A percentile compares a stretch with the other conserved stretches of the same genome.
phyloP scores from a whole-genome alignment of 2,329 filamentous ascomycete genomes.

The Nemania abortiva region DNA sequence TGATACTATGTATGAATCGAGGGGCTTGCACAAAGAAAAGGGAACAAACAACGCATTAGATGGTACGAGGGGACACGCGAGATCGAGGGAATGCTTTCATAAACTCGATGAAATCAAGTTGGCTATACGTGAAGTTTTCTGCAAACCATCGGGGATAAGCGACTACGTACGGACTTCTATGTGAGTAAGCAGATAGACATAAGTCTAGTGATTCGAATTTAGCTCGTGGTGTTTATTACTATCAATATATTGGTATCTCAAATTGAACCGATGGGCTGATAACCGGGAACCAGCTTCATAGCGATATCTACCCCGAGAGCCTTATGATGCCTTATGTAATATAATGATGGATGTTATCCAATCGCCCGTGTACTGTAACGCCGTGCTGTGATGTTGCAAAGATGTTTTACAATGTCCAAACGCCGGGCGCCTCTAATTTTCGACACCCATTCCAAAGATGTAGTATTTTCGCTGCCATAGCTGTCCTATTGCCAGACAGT shows the following conservation, averaged over 20 bases:
- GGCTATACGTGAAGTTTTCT: too few species aligned
- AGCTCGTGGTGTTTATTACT: conserved; percentile 10
- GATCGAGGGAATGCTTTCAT: neutral
- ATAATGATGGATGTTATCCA: conserved; percentile 8
- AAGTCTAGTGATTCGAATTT: neutral
- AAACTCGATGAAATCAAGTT: neutral
- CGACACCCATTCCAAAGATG: neutral
- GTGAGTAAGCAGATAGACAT: too few species aligned
- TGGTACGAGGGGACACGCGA: neutral
- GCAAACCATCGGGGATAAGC: too few species aligned
- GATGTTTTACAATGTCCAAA: conserved; percentile 22
- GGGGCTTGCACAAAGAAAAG: neutral
- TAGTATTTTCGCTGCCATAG: neutral
- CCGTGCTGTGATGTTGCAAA: neutral
- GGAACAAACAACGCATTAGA: too few species aligned
- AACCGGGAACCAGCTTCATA: neutral
- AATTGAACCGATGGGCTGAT: neutral
- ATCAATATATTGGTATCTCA: conserved; percentile 21
- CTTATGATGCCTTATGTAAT: neutral
- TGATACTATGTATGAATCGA: neutral
- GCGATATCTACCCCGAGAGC: neutral
- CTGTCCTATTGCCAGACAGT: conserved; percentile 17
- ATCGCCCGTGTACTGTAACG: conserved; percentile 16
- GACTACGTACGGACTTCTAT: too few species aligned
- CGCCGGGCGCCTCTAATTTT: conserved; percentile 23